phyloP scores from a whole-genome alignment of 140 eudicot species.

The Senecio squalidus region DNA sequence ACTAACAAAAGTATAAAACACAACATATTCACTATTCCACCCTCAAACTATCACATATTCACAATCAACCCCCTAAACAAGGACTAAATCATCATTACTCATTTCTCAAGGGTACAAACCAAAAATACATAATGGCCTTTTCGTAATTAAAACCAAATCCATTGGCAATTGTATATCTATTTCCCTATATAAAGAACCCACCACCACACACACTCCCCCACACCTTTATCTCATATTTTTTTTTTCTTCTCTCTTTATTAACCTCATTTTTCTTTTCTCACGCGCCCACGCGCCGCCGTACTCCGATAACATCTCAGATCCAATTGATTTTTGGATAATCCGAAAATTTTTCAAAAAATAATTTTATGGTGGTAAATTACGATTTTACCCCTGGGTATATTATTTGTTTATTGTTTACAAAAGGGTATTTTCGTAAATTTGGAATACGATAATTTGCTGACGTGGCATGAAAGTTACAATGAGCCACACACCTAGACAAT shows the following conservation, averaged over 20 bases:
- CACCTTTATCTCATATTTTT: slow-evolving; percentile 10
- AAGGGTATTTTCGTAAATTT: slow-evolving; percentile 28
- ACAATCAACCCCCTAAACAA: neutral
- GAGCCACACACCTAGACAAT: slow-evolving; percentile 43
- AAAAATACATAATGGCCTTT: neutral
- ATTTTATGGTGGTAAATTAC: slow-evolving; percentile 29
- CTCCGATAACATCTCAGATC: slow-evolving; percentile 18
- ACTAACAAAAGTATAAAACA: neutral
- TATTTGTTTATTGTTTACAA: neutral
- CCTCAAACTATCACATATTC: neutral
- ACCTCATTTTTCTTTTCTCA: neutral
- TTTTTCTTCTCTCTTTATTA: slow-evolving; percentile 18
- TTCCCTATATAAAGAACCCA: slow-evolving; percentile 38
- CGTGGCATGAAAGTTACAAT: slow-evolving; percentile 56
- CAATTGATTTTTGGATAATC: slow-evolving; percentile 14
- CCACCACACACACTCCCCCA: slow-evolving; percentile 25
- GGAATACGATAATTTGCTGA: slow-evolving; percentile 26
- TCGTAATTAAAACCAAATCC: slow-evolving; percentile 22
- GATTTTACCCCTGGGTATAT: slow-evolving; percentile 23
- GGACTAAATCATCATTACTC: neutral
- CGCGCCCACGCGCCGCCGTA: slow-evolving; percentile 21
- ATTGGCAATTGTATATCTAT: slow-evolving; percentile 13
- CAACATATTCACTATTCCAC: neutral
- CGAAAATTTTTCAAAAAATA: neutral
- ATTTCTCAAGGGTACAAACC: neutral